phyloP scores from a whole-genome alignment of 371 early-diverging fungal species.

The Nematocida minor region DNA sequence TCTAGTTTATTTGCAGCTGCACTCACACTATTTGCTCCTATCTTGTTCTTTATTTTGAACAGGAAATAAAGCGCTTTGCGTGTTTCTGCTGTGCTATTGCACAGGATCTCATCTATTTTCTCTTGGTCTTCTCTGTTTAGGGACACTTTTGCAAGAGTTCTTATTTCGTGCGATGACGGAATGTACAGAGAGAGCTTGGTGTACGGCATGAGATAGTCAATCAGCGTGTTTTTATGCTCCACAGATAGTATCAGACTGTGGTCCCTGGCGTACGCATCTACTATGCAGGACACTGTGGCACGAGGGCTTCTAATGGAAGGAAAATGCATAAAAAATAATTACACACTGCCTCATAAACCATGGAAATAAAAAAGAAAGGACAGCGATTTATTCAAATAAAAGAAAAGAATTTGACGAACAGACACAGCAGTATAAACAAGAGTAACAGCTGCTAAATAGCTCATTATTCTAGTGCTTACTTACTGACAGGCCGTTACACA shows the following conservation, averaged over 20 bases:
- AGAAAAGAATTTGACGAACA: no score
- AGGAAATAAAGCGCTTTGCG: constrained; percentile 32
- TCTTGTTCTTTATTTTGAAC: constrained; percentile 19
- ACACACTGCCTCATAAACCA: no score
- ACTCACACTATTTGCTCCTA: not conserved
- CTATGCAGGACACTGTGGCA: not conserved
- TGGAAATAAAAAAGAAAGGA: no score
- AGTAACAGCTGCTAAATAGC: no score
- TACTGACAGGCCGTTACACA: no score
- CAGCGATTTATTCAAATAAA: no score
- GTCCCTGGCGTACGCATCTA: constrained; percentile 11
- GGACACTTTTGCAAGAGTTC: not conserved
- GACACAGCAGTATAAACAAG: no score
- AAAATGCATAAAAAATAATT: constrained; percentile 38
- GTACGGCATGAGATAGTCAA: constrained; percentile 32
- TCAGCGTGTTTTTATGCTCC: not conserved
- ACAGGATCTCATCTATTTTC: not conserved
- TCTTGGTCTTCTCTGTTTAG: not conserved
- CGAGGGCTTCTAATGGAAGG: not conserved
- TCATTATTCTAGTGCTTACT: no score
- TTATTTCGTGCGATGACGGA: constrained; percentile 24
- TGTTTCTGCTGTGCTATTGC: constrained; percentile 5
- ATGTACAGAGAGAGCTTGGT: constrained; percentile 11
- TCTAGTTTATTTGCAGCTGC: not conserved
- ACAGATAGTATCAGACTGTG: not conserved